Base-by-base conservation (phyloP, 768 basidiomycete species). In the Rhodotorula taiwanensis region DNA sequence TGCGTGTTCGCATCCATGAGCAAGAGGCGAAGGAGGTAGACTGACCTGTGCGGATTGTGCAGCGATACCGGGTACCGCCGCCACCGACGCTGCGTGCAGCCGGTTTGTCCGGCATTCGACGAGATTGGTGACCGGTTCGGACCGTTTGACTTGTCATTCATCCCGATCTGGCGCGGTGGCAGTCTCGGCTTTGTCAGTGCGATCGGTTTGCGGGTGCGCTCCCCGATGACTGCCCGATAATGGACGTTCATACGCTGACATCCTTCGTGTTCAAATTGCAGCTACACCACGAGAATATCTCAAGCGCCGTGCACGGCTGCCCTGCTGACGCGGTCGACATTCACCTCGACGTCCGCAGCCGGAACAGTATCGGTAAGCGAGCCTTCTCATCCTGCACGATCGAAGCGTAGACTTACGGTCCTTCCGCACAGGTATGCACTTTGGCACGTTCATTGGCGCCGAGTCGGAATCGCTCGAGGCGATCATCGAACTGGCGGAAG, bases 161-260 rank as follows among this genome's bases (percentile, higher is more conserved):
- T 80, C 2, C 79, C 79, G 20, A 79, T 80, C 34, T 80, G 79
- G 79, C 75, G 78, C 15, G 79, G 79, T 25, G 79, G 78, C 21
- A 72, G 78, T 20, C 72, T 80, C 18, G 76, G 76, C 6, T 75
- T 78, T 55, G 65, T 80, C 47, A 73, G 75, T 11, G 73, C 75
- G 14, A 65, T 77, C 31, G 79, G 79, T 13, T 72, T 78, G 39
- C 70, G 76, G 16, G 79, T 79, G 54, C 54, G 78, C 62, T 16
- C 58, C 34, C 30, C 33, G 2, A 54, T 18, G 41, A 30, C n/a
- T 7, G 13, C 42, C 14, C 21, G 42, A 16, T 7, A 11, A 21
- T 20, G 42, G 21, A 43, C 30, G 15, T 16, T 34, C 27, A 18
- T 16, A 4, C 23, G 39, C 41, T 33, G 39, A 53, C 45, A 18